Evolutionary conservation across 2,329 filamentous ascomycete species (phyloP), one percentile per base, ranked within the genome.

Genomic region (Ophiobolus disseminans): DNA sequence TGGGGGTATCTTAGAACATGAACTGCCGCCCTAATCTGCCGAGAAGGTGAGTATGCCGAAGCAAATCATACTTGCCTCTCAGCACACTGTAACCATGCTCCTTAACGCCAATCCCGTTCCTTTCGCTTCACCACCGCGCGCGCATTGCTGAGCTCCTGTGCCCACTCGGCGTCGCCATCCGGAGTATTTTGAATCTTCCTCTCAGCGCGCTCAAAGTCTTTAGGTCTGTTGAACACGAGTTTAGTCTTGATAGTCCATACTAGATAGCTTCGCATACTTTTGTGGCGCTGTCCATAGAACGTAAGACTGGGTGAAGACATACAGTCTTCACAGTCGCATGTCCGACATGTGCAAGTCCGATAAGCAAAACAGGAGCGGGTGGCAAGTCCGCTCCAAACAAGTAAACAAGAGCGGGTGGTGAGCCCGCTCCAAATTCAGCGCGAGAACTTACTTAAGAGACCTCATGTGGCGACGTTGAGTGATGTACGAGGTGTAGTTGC

Each of bases 401-500:
- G n/a, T 28, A n/a, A n/a, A n/a, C 25, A 28, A 28, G n/a, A n/a
- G 25, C 25, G 9, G n/a, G 25, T 40, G 8, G 14, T 13, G 14
- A 34, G 11, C 31, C 30, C 39, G 35, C 45, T 44, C 45, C 35
- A 31, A 38, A 39, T 46, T 26, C 44, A 50, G 32, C 54, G 42
- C 48, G 38, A 46, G 26, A 50, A 53, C 65, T 68, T 63, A 69
- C 64, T 62, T 48, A 16, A 69, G 50, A 8, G 48, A 53, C 40
- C 47, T 75, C 7, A 92, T 75, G 56, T 82, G 87, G 10, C 81
- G 76, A 42, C 91, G 83, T 70, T 95, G 90, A 32, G 79, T 72
- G 16, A 82, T 76, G 65, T 95, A 95, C 2, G 84, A 83, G 5
- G 82, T 81, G 72, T 96, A 97, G 63, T 96, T 87, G 43, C 90